Evolutionary conservation across 768 basidiomycete species (phyloP).

Genomic region (Zangia roseola): DNA sequence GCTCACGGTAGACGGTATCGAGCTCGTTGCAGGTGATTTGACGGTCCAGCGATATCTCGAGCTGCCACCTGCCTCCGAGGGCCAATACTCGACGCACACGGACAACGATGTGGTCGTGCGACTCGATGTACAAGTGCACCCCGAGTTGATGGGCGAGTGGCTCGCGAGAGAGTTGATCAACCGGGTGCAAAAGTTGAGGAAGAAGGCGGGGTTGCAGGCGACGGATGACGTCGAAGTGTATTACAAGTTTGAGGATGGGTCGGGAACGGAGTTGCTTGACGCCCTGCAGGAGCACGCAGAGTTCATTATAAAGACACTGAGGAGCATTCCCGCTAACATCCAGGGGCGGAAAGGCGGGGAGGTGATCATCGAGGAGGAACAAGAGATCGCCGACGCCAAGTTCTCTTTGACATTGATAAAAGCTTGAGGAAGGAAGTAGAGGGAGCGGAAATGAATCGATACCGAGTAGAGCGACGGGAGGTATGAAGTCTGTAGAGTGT

Average conservation of each 20-base stretch:
- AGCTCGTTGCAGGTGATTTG: slow-evolving; percentile 88
- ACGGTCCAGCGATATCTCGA: slow-evolving; percentile 91
- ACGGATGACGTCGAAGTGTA: slow-evolving; percentile 92
- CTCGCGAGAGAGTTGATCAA: slow-evolving; percentile 88
- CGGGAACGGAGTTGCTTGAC: slow-evolving; percentile 58
- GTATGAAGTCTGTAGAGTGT: not conserved
- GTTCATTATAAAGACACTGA: slow-evolving; percentile 70
- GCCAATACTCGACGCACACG: slow-evolving; percentile 77
- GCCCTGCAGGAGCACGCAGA: slow-evolving; percentile 69
- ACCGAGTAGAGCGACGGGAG: not conserved
- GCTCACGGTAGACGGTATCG: slow-evolving; percentile 85
- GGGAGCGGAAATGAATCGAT: not conserved
- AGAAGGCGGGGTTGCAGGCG: slow-evolving; percentile 92
- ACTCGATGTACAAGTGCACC: slow-evolving; percentile 84
- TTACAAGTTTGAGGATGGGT: slow-evolving; percentile 73
- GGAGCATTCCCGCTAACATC: slow-evolving; percentile 64
- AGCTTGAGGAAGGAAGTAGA: slow-evolving; percentile 12
- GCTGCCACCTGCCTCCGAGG: slow-evolving; percentile 56
- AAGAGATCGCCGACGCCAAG: slow-evolving; percentile 78
- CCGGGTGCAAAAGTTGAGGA: slow-evolving; percentile 91
- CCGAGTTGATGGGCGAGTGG: slow-evolving; percentile 86
- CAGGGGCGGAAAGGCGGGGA: slow-evolving; percentile 48
- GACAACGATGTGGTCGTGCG: slow-evolving; percentile 95
- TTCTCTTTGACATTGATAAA: slow-evolving; percentile 69
- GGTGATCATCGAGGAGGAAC: slow-evolving; percentile 80